Conservation (phyloP, 148 eudicot genomes). For the Cornus controversa region DNA sequence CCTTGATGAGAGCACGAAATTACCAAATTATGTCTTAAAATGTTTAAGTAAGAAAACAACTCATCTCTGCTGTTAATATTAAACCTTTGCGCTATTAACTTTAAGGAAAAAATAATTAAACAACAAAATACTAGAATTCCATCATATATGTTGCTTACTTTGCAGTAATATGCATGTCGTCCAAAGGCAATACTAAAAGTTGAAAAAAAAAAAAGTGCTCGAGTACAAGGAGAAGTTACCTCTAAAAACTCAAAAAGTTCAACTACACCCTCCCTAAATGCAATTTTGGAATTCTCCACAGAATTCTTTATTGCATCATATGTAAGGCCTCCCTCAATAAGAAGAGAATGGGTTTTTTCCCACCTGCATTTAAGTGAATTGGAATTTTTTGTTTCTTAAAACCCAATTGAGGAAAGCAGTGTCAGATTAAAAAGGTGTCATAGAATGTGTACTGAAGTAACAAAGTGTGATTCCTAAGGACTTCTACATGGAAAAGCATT, state of each 20-base stretch:
- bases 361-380: slow-evolving; percentile 48
- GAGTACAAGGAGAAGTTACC: slow-evolving; percentile 38
- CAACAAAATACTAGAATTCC: not conserved
- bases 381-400: slow-evolving; percentile 7
- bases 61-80: not conserved
- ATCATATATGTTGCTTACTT: too few species aligned
- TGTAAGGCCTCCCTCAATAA: slow-evolving; percentile 90
- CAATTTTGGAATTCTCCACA: slow-evolving; percentile 67
- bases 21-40: not conserved
- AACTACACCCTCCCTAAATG: slow-evolving; percentile 80
- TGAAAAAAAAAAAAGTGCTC: not conserved
- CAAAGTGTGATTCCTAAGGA: not conserved
- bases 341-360: slow-evolving; percentile 88
- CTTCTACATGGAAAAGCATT: not conserved
- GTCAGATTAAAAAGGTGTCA: not conserved
- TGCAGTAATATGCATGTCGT: too few species aligned
- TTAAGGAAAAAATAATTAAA: too few species aligned
- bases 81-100: not conserved
- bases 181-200: not conserved
- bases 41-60: not conserved
- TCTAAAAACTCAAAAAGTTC: slow-evolving; percentile 83
- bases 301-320: slow-evolving; percentile 70
- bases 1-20: not conserved
- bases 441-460: not conserved
- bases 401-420: slow-evolving; percentile 5